Base-by-base conservation (phyloP, 805 yeast genomes). In the Saccharomycopsis sp. region DNA sequence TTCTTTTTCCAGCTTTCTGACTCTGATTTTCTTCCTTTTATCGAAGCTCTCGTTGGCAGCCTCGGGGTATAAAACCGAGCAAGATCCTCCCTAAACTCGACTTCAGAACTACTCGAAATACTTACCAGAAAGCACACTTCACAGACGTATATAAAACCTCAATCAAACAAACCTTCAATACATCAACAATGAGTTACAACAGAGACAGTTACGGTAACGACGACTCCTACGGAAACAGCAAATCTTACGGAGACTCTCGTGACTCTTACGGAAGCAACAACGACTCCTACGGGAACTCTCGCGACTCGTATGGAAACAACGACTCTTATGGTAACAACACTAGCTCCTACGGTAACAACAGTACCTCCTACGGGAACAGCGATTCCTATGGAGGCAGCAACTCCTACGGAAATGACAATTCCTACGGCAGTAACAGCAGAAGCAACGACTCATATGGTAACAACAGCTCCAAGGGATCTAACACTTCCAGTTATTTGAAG, bases 111-210 rank as follows among this genome's bases (percentile, higher is more conserved):
- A n/a, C n/a, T n/a, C n/a, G n/a, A n/a, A n/a, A n/a, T n/a, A n/a
- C n/a, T n/a, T n/a, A n/a, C n/a, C n/a, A n/a, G n/a, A n/a, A n/a
- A n/a, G n/a, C n/a, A n/a, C n/a, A n/a, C n/a, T 29, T 7, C 12
- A 29, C 9, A 29, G 37, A 29, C 5, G 37, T 12, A 29, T 29
- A 29, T 29, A 29, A 29, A 29, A 29, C 37, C 37, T 29, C 37
- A 29, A 29, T 5, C 12, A 29, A 29, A 29, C 9, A 29, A 7
- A 29, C 12, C 37, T 29, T 29, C 37, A 29, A 29, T 29, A 44
- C 48, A 44, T 20, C 5, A 37, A 51, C 4, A 51, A 52, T 52
- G 54, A 52, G 55, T 24, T 41, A 53, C 51, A 46, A 44, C 51
- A 40, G 46, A 16, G 50, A 41, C 53, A 23, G 52, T 23, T 20